Conservation (phyloP, 352 stramenopile genomes). For the Phytopythium oedochilum region DNA sequence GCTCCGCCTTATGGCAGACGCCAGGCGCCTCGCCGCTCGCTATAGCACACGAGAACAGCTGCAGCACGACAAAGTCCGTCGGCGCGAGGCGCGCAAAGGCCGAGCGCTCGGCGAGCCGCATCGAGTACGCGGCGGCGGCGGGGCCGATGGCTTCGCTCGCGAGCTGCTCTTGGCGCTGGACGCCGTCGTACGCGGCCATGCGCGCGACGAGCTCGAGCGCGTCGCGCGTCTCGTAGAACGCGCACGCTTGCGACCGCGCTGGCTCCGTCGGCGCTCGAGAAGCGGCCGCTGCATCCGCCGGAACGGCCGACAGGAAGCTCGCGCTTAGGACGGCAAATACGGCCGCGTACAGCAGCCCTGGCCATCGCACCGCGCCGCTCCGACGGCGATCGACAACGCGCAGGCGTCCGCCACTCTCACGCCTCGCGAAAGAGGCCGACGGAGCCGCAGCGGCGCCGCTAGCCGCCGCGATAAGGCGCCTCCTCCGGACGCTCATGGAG, state of each 20-base stretch:
- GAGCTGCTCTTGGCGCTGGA: constrained; percentile 28
- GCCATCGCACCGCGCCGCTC: not conserved
- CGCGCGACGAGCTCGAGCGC: constrained; percentile 36
- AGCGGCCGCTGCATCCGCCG: constrained; percentile 1
- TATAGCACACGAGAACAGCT: constrained; percentile 33
- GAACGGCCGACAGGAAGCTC: constrained; percentile 3
- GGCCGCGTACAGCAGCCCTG: not conserved
- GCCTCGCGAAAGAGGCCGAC: not conserved
- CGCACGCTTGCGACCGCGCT: constrained; percentile 11
- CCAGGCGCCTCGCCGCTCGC: not conserved
- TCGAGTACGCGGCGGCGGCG: constrained; percentile 8
- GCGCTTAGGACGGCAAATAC: not conserved
- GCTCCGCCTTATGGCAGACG: constrained; percentile 22
- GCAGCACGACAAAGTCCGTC: constrained; percentile 63
- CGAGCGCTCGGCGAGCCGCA: constrained; percentile 23
- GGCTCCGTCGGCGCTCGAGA: not conserved
- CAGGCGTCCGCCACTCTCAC: too few species aligned
- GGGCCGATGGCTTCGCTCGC: constrained; percentile 19
- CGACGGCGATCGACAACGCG: not conserved
- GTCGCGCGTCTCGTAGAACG: constrained; percentile 27
- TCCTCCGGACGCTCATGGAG: not conserved
- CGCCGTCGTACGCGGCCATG: constrained; percentile 20
- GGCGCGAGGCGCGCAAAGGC: constrained; percentile 24
- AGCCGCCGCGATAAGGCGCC: constrained; percentile 2
- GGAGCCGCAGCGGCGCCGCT: not conserved